Conservation (phyloP, 257 asterid species). For the Fraxinus cuspidata region DNA sequence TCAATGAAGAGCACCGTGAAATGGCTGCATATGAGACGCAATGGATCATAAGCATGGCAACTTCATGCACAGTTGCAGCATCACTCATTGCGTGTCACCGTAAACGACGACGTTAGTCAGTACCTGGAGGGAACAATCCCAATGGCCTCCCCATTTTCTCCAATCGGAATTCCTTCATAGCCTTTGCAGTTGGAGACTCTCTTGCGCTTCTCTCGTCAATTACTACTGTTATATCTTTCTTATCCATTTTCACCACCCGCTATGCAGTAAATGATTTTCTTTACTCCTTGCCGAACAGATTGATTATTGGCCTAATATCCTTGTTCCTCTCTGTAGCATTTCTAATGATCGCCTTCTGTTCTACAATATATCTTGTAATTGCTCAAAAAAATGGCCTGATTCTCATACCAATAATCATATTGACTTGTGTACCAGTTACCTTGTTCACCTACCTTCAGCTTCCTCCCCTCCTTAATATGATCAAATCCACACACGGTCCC, state of each 20-base stretch:
- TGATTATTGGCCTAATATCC: slow-evolving; percentile 32
- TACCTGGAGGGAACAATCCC: slow-evolving; percentile 30
- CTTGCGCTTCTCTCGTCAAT: slow-evolving; percentile 26
- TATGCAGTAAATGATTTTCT: slow-evolving; percentile 28
- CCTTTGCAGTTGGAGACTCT: slow-evolving; percentile 27
- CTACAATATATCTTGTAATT: slow-evolving; percentile 28
- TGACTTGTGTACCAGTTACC: slow-evolving; percentile 28
- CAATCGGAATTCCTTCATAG: neutral
- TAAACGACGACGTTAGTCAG: no score
- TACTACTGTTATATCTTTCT: slow-evolving; percentile 30
- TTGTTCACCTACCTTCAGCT: slow-evolving; percentile 28
- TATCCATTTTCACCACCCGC: slow-evolving; percentile 36
- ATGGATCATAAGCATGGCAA: slow-evolving; percentile 37
- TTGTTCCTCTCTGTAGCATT: slow-evolving; percentile 30
- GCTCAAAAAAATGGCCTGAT: neutral
- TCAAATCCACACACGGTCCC: slow-evolving; percentile 23
- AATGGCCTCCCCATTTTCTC: slow-evolving; percentile 27
- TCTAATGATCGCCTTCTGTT: slow-evolving; percentile 30
- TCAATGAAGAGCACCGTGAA: slow-evolving; percentile 31
- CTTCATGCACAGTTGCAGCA: slow-evolving; percentile 40
- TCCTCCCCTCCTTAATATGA: slow-evolving; percentile 33
- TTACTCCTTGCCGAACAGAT: slow-evolving; percentile 28
- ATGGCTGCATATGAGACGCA: slow-evolving; percentile 25
- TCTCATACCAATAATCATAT: slow-evolving; percentile 18
- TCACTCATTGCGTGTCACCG: slow-evolving; percentile 39